A percentile compares a stretch with the other conserved stretches of the same genome.
Conservation (phyloP, 768 basidiomycete genomes). For the Dioszegia hungarica region DNA sequence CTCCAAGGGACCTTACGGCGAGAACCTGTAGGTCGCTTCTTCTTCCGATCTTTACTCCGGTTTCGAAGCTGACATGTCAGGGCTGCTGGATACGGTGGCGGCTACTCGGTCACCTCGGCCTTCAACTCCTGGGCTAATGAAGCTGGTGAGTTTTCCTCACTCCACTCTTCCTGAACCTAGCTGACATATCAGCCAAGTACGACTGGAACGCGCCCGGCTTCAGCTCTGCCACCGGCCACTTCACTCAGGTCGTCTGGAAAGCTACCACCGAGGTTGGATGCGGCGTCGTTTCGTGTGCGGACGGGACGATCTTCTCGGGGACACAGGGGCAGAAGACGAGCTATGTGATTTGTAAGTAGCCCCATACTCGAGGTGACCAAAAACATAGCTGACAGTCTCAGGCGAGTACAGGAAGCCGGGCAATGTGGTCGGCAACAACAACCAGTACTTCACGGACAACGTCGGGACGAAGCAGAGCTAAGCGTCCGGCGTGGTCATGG, state of each 20-base stretch:
- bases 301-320: slow-evolving; percentile 23
- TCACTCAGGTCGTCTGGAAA: slow-evolving; percentile 44
- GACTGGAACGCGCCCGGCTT: slow-evolving; percentile 29
- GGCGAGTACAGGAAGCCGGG: slow-evolving; percentile 23
- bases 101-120: slow-evolving; percentile 11
- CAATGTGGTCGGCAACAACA: slow-evolving; percentile 21
- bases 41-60: not conserved
- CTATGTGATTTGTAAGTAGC: slow-evolving; percentile 8
- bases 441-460: slow-evolving; percentile 15
- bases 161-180: not conserved
- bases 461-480: slow-evolving; percentile 13
- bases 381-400: slow-evolving; percentile 1
- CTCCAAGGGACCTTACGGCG: slow-evolving; percentile 39
- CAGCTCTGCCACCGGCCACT: slow-evolving; percentile 25
- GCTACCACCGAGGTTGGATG: slow-evolving; percentile 39
- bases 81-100: slow-evolving; percentile 8
- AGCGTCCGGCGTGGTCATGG: not conserved
- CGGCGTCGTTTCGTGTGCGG: slow-evolving; percentile 24
- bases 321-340: not conserved
- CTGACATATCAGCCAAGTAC: slow-evolving; percentile 14
- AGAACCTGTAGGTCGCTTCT: slow-evolving; percentile 41
- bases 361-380: not conserved
- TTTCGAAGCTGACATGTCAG: not conserved
- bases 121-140: slow-evolving; percentile 36
- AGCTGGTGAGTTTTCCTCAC: slow-evolving; percentile 6